These are phyloP conservation scores for Trichoderma endophyticum DNA, from an alignment of 2,329 filamentous ascomycete species.

Conservation along the genomic window DNA sequence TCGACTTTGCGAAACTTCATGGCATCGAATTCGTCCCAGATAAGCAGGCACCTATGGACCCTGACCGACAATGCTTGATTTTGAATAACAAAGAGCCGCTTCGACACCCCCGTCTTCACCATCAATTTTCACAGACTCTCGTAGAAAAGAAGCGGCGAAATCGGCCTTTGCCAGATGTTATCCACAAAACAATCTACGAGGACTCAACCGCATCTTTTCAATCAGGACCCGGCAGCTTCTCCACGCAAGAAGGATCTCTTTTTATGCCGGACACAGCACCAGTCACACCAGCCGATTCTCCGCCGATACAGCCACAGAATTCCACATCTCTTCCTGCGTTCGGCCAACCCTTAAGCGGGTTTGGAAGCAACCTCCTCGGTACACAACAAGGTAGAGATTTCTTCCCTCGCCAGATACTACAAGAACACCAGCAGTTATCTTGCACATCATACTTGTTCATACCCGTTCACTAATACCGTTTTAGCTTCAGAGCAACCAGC, in stretches of 20 bases:
- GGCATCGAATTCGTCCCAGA: slow-evolving; percentile 49
- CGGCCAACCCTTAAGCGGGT: background rate
- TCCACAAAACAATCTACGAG: slow-evolving; percentile 54
- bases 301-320: background rate
- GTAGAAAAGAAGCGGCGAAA: slow-evolving; percentile 59
- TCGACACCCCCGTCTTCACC: slow-evolving; percentile 49
- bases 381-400: slow-evolving; percentile 12
- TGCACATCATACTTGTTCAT: background rate
- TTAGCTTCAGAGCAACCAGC: slow-evolving; percentile 6
- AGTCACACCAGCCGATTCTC: background rate
- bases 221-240: slow-evolving; percentile 18
- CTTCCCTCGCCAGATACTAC: background rate
- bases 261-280: slow-evolving; percentile 27
- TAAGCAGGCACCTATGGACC: slow-evolving; percentile 34
- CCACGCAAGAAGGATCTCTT: slow-evolving; percentile 26
- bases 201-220: slow-evolving; percentile 24
- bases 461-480: slow-evolving; percentile 6
- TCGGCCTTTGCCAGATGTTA: slow-evolving; percentile 51
- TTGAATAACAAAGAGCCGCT: slow-evolving; percentile 44
- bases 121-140: slow-evolving; percentile 53
- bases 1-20: slow-evolving; percentile 61
- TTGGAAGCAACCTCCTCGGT: background rate
- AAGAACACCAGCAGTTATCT: background rate
- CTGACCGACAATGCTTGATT: slow-evolving; percentile 40
- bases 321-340: slow-evolving; percentile 6